These are phyloP conservation scores for Rhizopus arrhizus DNA, from an alignment of 371 early-diverging fungal species.

Conservation along the genomic window DNA sequence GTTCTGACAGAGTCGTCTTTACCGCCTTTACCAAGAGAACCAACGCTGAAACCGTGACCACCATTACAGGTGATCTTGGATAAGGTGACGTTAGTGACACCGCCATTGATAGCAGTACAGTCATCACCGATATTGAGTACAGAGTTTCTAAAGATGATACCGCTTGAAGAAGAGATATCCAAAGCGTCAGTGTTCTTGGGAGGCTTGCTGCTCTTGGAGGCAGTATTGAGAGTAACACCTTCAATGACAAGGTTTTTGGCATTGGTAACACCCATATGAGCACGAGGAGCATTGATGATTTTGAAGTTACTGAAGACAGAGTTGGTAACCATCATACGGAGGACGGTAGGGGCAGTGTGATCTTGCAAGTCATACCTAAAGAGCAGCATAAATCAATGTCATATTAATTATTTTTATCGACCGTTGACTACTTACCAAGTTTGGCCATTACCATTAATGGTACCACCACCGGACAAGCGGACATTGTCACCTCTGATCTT, in stretches of 20 bases:
- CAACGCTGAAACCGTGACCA: slow-evolving; percentile 43
- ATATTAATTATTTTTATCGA: too few species aligned
- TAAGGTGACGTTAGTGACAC: slow-evolving; percentile 29
- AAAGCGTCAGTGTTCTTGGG: slow-evolving; percentile 38
- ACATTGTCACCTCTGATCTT: slow-evolving; percentile 32
- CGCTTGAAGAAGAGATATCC: slow-evolving; percentile 36
- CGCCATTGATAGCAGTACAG: slow-evolving; percentile 36
- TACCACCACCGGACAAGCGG: slow-evolving; percentile 31
- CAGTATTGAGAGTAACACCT: slow-evolving; percentile 28
- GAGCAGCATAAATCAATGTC: too few species aligned
- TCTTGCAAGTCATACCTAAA: slow-evolving; percentile 8
- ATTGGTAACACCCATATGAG: slow-evolving; percentile 37
- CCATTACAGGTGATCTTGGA: slow-evolving; percentile 26
- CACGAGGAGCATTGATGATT: slow-evolving; percentile 34
- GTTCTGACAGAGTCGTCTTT: slow-evolving; percentile 26
- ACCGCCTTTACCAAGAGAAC: slow-evolving; percentile 37
- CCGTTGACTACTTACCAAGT: slow-evolving; percentile 35
- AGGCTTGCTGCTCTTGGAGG: slow-evolving; percentile 24
- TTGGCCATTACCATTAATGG: slow-evolving; percentile 36
- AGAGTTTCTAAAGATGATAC: slow-evolving; percentile 24
- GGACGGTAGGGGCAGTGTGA: slow-evolving; percentile 38
- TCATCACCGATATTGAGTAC: slow-evolving; percentile 35
- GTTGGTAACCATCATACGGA: slow-evolving; percentile 32
- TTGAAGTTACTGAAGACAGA: slow-evolving; percentile 40
- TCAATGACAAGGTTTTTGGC: slow-evolving; percentile 32